Evolutionary conservation across 2,329 filamentous ascomycete genomes (phyloP), one percentile per base, ranked within the genome.

Genomic region (Xylariaceae sp.): DNA sequence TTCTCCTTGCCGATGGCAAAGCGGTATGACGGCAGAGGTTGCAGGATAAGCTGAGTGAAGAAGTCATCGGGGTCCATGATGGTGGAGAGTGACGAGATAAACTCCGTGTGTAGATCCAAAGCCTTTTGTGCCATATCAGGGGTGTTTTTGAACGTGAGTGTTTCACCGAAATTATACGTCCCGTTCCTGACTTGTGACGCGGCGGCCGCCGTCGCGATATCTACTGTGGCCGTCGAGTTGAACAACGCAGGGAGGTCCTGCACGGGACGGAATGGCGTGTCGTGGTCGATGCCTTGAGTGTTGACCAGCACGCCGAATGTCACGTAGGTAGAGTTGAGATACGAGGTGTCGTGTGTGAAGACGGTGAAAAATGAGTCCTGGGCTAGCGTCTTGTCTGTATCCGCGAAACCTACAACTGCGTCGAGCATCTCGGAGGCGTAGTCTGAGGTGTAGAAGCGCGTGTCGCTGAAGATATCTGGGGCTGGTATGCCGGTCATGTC

Each of bases 401-500:
- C 45, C 18, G 57, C 45, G 36, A 57, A 63, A 7, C 48, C 55
- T 9, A 57, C 55, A 1, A 61, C 56, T 0, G 51, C 54, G 31
- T 62, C 60, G n/a, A 62, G 39, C 19, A 60, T 44, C 1, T 50
- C 50, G 11, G 54, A 51, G 2, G 57, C 51, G 22, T 62, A 54
- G 5, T 55, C 49, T 10, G 38, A 42, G n/a, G 40, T 45, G 19
- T 60, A 15, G 38, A 46, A 52, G 31, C 60, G 54, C 15, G 49
- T 39, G 45, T 60, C 49, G 46, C 58, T 58, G 54, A 54, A 55
- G 10, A 63, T 10, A 2, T 58, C 54, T 22, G 52, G 57, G 10
- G 60, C 39, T 11, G 56, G 58, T 43, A 61, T 57, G 1, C 70
- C 65, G 41, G 64, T 52, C 45, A 72, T 54, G 27, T 68, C 63